phyloP scores from a whole-genome alignment of 768 basidiomycete genomes.

The Mycena floridula region DNA sequence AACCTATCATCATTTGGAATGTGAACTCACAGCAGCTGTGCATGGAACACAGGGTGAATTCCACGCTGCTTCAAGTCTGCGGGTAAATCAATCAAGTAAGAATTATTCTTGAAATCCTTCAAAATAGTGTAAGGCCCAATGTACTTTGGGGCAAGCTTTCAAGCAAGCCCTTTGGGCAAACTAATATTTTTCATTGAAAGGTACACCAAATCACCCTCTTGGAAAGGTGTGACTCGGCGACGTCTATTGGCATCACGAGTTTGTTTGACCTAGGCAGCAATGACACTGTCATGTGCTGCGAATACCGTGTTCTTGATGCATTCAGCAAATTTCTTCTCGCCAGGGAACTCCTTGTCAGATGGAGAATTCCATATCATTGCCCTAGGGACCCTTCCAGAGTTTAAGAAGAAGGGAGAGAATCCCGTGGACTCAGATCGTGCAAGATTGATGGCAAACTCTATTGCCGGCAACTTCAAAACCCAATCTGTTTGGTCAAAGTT shows the following conservation, averaged over 20 bases:
- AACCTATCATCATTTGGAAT: conserved; percentile 16
- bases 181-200: conserved; percentile 16
- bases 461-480: conserved; percentile 11
- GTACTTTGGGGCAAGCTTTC: conserved; percentile 26
- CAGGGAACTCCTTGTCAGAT: conserved; percentile 4
- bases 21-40: conserved; percentile 16
- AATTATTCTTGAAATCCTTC: background rate
- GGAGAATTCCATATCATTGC: background rate
- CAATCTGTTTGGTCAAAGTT: conserved; percentile 17
- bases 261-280: conserved; percentile 23
- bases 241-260: too few relatives aligned
- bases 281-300: conserved; percentile 26
- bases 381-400: conserved; percentile 13
- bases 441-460: conserved; percentile 20
- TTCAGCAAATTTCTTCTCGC: conserved; percentile 3
- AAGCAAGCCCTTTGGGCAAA: conserved; percentile 17
- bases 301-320: conserved; percentile 16
- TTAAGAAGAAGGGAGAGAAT: conserved; percentile 20
- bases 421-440: conserved; percentile 13
- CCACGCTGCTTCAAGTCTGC: conserved; percentile 8
- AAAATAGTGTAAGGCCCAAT: conserved; percentile 13
- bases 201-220: conserved; percentile 23
- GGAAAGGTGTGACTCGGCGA: conserved; percentile 13
- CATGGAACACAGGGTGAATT: conserved; percentile 24
- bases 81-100: conserved; percentile 8